Percentiles rank a stretch among this genome's conserved stretches.
Conservation (phyloP, 192 early-diverging fungal genomes). For the Dimargaris xerosporica region DNA sequence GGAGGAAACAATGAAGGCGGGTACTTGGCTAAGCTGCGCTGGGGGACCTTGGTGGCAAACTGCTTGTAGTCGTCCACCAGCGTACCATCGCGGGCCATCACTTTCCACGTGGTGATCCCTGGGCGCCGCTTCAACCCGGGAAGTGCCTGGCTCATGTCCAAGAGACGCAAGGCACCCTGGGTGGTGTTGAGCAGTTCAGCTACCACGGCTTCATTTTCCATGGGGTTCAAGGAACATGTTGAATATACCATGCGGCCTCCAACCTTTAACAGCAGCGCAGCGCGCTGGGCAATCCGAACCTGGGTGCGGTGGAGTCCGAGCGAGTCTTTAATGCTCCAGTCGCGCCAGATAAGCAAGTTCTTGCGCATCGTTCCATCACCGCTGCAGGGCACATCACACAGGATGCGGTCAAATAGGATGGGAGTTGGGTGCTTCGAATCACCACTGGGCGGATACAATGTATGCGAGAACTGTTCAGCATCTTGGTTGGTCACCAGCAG, state of each 20-base stretch:
- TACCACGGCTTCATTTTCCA: slow-evolving; percentile 95
- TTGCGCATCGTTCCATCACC: slow-evolving; percentile 97
- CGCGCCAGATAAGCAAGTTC: slow-evolving; percentile 82
- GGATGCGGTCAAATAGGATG: slow-evolving; percentile 89
- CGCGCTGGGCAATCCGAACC: slow-evolving; percentile 75
- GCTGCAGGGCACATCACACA: slow-evolving; percentile 95
- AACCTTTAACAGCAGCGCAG: slow-evolving; percentile 69
- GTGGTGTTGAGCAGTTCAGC: slow-evolving; percentile 55
- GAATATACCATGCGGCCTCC: slow-evolving; percentile 93
- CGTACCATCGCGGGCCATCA: slow-evolving; percentile 54
- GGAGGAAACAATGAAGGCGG: slow-evolving; percentile 44
- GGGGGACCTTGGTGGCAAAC: slow-evolving; percentile 18
- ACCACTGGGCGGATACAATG: slow-evolving; percentile 20
- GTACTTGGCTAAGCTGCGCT: slow-evolving; percentile 24
- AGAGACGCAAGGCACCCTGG: slow-evolving; percentile 56
- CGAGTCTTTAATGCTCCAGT: slow-evolving; percentile 62
- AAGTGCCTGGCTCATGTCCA: slow-evolving; percentile 76
- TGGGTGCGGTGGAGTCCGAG: slow-evolving; percentile 76
- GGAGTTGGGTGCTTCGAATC: slow-evolving; percentile 13
- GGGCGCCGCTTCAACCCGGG: slow-evolving; percentile 62
- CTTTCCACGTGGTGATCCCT: slow-evolving; percentile 80
- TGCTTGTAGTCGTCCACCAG: slow-evolving; percentile 33
- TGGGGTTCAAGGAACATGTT: slow-evolving; percentile 95
- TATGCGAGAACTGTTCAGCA: slow-evolving; percentile 71
- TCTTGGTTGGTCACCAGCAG: slow-evolving; percentile 95